Evolutionary conservation across 2,329 filamentous ascomycete genomes (phyloP), one percentile per base, ranked within the genome.

Genomic region (Nigrospora oryzae): DNA sequence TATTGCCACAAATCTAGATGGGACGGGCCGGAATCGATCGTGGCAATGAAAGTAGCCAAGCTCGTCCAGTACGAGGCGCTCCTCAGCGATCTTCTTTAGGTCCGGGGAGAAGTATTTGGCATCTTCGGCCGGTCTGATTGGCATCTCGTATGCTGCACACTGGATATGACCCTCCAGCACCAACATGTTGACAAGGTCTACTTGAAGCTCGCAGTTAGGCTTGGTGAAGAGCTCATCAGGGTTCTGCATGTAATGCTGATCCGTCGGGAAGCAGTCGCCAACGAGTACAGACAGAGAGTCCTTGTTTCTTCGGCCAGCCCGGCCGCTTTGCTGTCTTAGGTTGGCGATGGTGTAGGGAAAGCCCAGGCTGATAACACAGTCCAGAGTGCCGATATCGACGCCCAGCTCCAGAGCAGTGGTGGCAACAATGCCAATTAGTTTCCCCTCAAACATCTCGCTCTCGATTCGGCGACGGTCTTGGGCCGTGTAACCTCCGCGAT

Each of bases 321-420:
- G 81, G 13, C 93, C 93, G 56, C 89, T 95, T 63, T 98, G 93
- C 61, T 98, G 93, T 11, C 93, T 80, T 39, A 97, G 71, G 58
- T 97, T 97, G 32, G 93, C 85, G 48, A 98, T 95, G 0, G 89
- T 94, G 56, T 95, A 96, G 0, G 93, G 93, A 51, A 98, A 98
- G 0, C 91, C 91, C 59, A 94, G 86, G 0, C 88, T 95, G 49
- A 98, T 75, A 12, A 98, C 93, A 44, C 90, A 93, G 63, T 98
- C 93, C 10, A 98, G 71, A 1, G 85, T 87, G 14, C 93, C 93
- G 52, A 98, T 97, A 60, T 98, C 93, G 36, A 98, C 88, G 28
- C 93, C 93, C 1, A 98, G 70, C 60, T 98, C 93, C 3, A 98
- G 73, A 1, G 93, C 93, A 44, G 84, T 95, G 0, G 93, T 98